phyloP scores from a whole-genome alignment of 192 early-diverging fungal species.

The Gryganskiella cystojenkinii region DNA sequence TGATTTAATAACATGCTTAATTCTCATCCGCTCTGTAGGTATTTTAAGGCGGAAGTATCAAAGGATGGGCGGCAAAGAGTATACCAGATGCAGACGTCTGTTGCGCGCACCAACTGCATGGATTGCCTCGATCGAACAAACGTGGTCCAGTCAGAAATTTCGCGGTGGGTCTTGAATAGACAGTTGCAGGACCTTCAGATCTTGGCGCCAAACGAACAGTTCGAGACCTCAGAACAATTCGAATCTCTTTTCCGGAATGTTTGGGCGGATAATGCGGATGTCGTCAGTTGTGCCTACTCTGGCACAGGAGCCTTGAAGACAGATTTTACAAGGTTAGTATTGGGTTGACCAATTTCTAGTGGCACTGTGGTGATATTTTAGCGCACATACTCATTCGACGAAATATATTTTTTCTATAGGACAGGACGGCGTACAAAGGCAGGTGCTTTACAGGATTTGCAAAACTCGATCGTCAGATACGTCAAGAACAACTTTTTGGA shows the following conservation, averaged over 20 bases:
- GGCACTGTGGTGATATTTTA: neutral
- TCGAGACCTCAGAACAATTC: slow-evolving; percentile 75
- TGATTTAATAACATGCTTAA: neutral
- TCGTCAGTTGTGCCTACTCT: slow-evolving; percentile 88
- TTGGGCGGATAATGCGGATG: slow-evolving; percentile 99
- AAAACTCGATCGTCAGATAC: slow-evolving; percentile 88
- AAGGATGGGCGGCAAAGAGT: slow-evolving; percentile 29
- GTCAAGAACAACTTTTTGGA: slow-evolving; percentile 95
- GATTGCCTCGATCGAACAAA: slow-evolving; percentile 99
- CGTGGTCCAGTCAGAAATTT: slow-evolving; percentile 95
- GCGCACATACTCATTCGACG: neutral
- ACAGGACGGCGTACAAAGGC: slow-evolving; percentile 87
- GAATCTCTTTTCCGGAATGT: slow-evolving; percentile 85
- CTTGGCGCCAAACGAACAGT: slow-evolving; percentile 63
- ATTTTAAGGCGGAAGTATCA: slow-evolving; percentile 59
- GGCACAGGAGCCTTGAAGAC: slow-evolving; percentile 98
- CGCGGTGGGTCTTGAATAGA: slow-evolving; percentile 72
- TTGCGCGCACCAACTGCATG: slow-evolving; percentile 98
- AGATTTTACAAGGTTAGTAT: slow-evolving; percentile 86
- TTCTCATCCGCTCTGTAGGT: slow-evolving; percentile 53
- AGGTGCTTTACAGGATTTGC: slow-evolving; percentile 84
- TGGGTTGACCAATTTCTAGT: neutral
- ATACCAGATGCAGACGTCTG: slow-evolving; percentile 73
- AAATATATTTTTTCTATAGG: slow-evolving; percentile 41
- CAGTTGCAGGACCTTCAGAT: slow-evolving; percentile 79